Percentiles rank a stretch among this genome's conserved stretches.
Evolutionary conservation across 306 rosid species (phyloP).

Genomic region (Comarum palustre): DNA sequence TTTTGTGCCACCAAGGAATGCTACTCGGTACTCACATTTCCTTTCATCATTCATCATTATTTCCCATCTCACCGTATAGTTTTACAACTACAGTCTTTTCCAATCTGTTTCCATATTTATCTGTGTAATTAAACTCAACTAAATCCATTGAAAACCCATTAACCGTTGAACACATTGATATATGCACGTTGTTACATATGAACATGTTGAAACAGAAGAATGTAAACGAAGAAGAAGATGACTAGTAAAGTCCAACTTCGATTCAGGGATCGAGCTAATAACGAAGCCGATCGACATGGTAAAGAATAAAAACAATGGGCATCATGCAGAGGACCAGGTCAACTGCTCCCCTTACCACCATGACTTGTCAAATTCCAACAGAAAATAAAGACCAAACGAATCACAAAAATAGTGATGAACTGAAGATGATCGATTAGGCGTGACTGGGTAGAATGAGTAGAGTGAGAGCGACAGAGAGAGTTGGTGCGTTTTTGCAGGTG

Average conservation of each 20-base stretch:
- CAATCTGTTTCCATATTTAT: neutral
- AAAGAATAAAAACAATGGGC: neutral
- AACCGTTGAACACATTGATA: neutral
- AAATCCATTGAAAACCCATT: neutral
- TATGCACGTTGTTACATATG: neutral
- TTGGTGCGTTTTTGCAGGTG: neutral
- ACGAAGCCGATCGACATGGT: conserved; percentile 2
- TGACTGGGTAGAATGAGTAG: conserved; percentile 4
- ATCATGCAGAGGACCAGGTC: neutral
- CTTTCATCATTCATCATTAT: neutral
- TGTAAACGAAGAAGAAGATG: neutral
- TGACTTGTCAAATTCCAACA: neutral
- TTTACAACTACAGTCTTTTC: neutral
- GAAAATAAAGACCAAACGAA: neutral
- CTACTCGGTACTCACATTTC: neutral
- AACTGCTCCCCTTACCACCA: neutral
- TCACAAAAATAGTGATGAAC: neutral
- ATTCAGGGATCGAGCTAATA: neutral
- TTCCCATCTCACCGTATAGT: neutral
- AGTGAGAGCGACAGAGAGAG: neutral
- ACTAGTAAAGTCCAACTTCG: neutral
- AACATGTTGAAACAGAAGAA: neutral
- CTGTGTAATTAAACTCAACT: neutral
- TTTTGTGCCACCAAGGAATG: conserved; percentile 3
- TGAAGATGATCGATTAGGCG: neutral